phyloP scores from a whole-genome alignment of 2,329 filamentous ascomycete species.

The Herpotrichia juniperi region DNA sequence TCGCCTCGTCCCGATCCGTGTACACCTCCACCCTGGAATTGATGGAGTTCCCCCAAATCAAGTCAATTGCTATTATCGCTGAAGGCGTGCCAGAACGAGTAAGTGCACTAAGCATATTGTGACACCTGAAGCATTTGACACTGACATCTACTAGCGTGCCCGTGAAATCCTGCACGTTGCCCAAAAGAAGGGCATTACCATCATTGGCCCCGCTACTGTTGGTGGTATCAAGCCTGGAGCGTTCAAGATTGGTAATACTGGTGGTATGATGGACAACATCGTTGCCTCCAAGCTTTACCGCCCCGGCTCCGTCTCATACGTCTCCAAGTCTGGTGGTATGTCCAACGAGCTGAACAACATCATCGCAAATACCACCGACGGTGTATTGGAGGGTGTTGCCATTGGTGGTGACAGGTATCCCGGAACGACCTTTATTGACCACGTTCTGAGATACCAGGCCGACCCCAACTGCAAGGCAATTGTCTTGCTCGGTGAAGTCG shows the following conservation, averaged over 20 bases:
- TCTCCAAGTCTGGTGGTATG: conserved; percentile 99
- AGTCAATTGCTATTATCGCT: conserved; percentile 98
- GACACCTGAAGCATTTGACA: neutral
- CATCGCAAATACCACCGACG: conserved; percentile 92
- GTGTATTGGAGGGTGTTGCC: conserved; percentile 98
- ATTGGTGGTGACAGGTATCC: conserved; percentile 99
- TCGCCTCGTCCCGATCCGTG: conserved; percentile 97
- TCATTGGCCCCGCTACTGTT: conserved; percentile 97
- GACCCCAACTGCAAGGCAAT: conserved; percentile 99
- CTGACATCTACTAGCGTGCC: conserved; percentile 69
- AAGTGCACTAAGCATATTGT: conserved; percentile 50
- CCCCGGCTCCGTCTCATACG: conserved; percentile 97
- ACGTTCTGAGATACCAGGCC: conserved; percentile 93
- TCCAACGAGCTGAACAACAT: conserved; percentile 99
- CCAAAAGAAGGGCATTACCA: conserved; percentile 98
- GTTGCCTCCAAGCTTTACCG: conserved; percentile 99
- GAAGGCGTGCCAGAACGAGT: conserved; percentile 98
- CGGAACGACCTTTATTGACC: conserved; percentile 98
- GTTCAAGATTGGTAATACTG: conserved; percentile 99
- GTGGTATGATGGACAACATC: conserved; percentile 99
- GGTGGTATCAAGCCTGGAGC: conserved; percentile 99
- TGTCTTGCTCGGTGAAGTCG: conserved; percentile 93
- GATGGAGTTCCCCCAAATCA: conserved; percentile 96
- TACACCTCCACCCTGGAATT: conserved; percentile 99
- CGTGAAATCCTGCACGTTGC: conserved; percentile 97